A percentile compares a stretch with the other conserved stretches of the same genome.
These are phyloP conservation scores for Sporothrix schenckii DNA, from an alignment of 2,329 filamentous ascomycete genomes.

Conservation along the genomic window DNA sequence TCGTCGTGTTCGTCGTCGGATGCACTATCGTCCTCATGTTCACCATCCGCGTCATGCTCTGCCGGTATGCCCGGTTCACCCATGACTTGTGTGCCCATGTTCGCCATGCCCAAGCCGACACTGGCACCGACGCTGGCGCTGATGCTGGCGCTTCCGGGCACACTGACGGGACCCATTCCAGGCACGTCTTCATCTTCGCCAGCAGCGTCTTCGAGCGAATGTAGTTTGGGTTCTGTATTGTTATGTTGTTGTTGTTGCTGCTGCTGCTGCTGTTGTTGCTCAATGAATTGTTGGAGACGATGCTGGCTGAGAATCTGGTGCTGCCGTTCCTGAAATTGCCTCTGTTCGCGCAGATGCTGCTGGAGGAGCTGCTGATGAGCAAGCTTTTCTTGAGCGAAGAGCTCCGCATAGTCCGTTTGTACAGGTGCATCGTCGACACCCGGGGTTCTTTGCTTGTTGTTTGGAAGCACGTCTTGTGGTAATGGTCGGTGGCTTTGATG, in stretches of 20 bases:
- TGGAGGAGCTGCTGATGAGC: not conserved
- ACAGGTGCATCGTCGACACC: not conserved
- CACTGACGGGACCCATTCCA: not conserved
- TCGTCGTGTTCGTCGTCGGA: constrained; percentile 38
- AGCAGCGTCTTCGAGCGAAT: constrained; percentile 28
- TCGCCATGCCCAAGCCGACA: constrained; percentile 33
- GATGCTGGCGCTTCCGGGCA: not conserved
- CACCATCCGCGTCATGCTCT: constrained; percentile 29
- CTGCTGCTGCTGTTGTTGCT: constrained; percentile 8
- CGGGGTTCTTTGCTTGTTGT: not conserved
- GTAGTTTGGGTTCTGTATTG: not conserved
- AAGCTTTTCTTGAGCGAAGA: constrained; percentile 1
- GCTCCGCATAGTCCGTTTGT: not conserved
- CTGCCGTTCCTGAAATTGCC: constrained; percentile 2
- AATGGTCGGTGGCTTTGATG: not conserved
- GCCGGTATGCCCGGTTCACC: not conserved
- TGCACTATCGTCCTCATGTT: constrained; percentile 37
- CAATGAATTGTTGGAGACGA: not conserved
- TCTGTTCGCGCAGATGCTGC: constrained; percentile 6
- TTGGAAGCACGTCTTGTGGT: not conserved
- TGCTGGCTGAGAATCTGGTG: not conserved
- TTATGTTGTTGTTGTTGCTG: constrained; percentile 28
- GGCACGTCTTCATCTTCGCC: constrained; percentile 25
- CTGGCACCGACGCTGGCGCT: constrained; percentile 31
- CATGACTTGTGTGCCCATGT: not conserved